Percentiles rank a stretch among this genome's conserved stretches.
phyloP scores from a whole-genome alignment of 2,329 filamentous ascomycete genomes.

The Diaporthe sp. region DNA sequence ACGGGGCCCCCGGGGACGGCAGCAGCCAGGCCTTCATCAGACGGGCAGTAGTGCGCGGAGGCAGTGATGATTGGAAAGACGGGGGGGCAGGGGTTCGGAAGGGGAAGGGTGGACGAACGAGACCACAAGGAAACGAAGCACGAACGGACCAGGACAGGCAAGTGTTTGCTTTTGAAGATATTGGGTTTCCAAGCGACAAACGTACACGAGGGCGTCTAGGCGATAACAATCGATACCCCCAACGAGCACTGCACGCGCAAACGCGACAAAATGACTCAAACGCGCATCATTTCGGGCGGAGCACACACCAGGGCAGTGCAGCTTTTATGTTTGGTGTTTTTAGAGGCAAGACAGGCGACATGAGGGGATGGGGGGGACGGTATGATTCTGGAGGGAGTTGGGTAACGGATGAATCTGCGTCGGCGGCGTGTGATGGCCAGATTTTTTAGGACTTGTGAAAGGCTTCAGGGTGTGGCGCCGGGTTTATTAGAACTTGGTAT shows the following conservation, averaged over 20 bases:
- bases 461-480: not conserved
- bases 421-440: not conserved
- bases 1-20: too few species aligned
- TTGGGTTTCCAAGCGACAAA: constrained; percentile 14
- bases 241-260: not conserved
- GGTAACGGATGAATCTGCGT: not conserved
- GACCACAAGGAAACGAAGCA: not conserved
- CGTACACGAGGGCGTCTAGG: constrained; percentile 26
- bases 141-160: not conserved
- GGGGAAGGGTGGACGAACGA: not conserved
- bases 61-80: not conserved
- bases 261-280: not conserved
- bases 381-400: not conserved
- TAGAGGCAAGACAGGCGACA: not conserved
- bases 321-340: not conserved
- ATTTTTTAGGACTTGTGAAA: not conserved
- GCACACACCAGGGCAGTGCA: not conserved
- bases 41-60: not conserved
- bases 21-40: too few species aligned
- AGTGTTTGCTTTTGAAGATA: not conserved
- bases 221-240: constrained; percentile 24
- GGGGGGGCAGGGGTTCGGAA: too few species aligned
- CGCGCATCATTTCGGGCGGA: not conserved
- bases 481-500: not conserved
- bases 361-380: not conserved